phyloP scores from a whole-genome alignment of 371 early-diverging fungal genomes.

The Thermomucor indicae-seudaticae region DNA sequence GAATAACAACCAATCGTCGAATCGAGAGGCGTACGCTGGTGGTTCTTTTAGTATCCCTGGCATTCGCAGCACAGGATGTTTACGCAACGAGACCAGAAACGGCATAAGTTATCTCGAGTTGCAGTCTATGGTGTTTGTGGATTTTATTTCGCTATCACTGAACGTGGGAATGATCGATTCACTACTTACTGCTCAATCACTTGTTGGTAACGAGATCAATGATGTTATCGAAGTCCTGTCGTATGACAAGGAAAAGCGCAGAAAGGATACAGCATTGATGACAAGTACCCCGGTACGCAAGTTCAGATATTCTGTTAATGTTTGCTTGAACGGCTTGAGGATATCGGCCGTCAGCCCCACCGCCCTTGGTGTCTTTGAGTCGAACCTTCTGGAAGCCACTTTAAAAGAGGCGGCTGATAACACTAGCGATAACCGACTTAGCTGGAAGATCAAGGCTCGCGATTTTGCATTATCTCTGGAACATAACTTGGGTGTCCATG shows the following conservation, averaged over 20 bases:
- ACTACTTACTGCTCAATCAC: constrained; percentile 71
- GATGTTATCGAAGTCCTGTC: constrained; percentile 71
- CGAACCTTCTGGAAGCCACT: constrained; percentile 59
- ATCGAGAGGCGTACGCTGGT: constrained; percentile 29
- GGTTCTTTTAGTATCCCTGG: constrained; percentile 56
- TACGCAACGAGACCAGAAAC: constrained; percentile 13
- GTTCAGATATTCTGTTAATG: constrained; percentile 53
- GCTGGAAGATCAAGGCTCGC: constrained; percentile 54
- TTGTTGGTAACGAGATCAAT: constrained; percentile 74
- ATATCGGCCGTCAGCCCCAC: constrained; percentile 68
- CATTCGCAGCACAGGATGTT: constrained; percentile 55
- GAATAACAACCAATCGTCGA: constrained; percentile 3
- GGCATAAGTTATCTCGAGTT: constrained; percentile 21
- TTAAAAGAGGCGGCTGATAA: constrained; percentile 40
- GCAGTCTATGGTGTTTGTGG: constrained; percentile 57
- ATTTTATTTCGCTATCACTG: constrained; percentile 60
- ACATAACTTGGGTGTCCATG: constrained; percentile 37
- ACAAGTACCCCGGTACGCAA: constrained; percentile 4
- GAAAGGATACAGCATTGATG: background rate
- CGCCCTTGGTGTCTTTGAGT: constrained; percentile 62
- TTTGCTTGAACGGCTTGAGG: constrained; percentile 58
- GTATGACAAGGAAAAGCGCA: constrained; percentile 42
- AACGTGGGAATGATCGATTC: constrained; percentile 76
- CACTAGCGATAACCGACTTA: constrained; percentile 15
- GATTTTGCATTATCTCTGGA: constrained; percentile 59